Percentiles rank a stretch among this genome's conserved stretches.
Evolutionary conservation across 129 eudicot species (phyloP).

Genomic region (Apium graveolens): DNA sequence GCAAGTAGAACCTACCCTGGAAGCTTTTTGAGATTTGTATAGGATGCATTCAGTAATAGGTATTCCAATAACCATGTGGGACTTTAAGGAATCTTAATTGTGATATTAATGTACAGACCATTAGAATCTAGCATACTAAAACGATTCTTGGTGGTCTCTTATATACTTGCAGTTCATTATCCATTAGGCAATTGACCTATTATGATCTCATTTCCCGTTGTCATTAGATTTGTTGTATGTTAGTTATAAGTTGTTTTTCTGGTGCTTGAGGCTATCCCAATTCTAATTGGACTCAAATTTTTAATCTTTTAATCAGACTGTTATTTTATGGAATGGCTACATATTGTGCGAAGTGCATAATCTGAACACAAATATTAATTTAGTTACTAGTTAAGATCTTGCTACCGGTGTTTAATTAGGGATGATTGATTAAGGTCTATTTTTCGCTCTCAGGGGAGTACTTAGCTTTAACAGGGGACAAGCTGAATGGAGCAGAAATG

Average conservation of each 20-base stretch:
- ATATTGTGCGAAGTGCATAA: background rate
- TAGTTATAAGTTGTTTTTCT: background rate
- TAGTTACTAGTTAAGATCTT: background rate
- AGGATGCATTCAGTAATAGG: background rate
- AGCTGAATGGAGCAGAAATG: slow-evolving; percentile 78
- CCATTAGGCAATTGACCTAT: background rate
- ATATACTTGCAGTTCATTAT: background rate
- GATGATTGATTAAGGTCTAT: background rate
- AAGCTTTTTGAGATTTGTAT: background rate
- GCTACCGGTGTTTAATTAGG: background rate
- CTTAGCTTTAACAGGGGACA: slow-evolving; percentile 70
- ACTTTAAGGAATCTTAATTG: background rate
- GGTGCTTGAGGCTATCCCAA: background rate
- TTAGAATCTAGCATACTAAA: background rate
- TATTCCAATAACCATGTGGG: background rate
- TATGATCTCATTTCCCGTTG: background rate
- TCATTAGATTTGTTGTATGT: background rate
- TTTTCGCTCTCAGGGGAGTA: slow-evolving; percentile 64
- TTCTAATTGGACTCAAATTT: background rate
- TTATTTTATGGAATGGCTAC: background rate
- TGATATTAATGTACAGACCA: background rate
- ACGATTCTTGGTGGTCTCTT: background rate
- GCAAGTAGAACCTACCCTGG: background rate
- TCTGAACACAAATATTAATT: background rate
- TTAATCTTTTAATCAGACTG: background rate